A percentile compares a stretch with the other conserved stretches of the same genome.
Evolutionary conservation across 2,329 filamentous ascomycete species (phyloP).

Genomic region (Corynespora cassiicola): DNA sequence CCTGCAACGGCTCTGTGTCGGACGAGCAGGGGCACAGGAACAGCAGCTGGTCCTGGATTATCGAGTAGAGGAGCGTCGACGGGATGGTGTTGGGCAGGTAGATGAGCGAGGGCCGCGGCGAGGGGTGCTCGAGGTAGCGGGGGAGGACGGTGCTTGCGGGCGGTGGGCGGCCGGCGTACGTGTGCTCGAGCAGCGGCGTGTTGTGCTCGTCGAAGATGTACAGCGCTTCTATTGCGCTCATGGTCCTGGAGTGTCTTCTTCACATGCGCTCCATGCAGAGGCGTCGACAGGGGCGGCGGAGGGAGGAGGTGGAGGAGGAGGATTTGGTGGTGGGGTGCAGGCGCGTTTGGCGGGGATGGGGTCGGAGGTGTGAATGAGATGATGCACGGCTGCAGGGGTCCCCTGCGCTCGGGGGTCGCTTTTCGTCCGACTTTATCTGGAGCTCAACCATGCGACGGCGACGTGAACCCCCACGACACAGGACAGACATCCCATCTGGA

Average conservation of each 20-base stretch:
- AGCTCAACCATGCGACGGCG: too few species aligned
- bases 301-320: slow-evolving; percentile 11
- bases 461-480: too few species aligned
- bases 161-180: slow-evolving; percentile 82
- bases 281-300: slow-evolving; percentile 2
- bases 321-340: slow-evolving; percentile 27
- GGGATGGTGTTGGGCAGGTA: slow-evolving; percentile 84
- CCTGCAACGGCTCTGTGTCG: slow-evolving; percentile 87
- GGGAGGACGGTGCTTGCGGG: slow-evolving; percentile 78
- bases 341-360: slow-evolving; percentile 33
- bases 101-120: slow-evolving; percentile 83
- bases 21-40: slow-evolving; percentile 84
- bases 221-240: slow-evolving; percentile 86
- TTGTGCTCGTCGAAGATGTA: slow-evolving; percentile 97
- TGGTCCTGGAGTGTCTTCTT: slow-evolving; percentile 36
- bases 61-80: slow-evolving; percentile 85
- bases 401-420: slow-evolving; percentile 12
- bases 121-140: slow-evolving; percentile 82
- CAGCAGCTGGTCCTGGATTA: slow-evolving; percentile 85
- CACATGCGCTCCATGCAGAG: slow-evolving; percentile 23
- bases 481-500: neutral
- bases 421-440: slow-evolving; percentile 7
- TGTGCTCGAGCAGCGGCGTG: slow-evolving; percentile 84
- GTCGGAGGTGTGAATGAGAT: slow-evolving; percentile 22
- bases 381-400: slow-evolving; percentile 12